These are phyloP conservation scores for Solanum peruvianum DNA, from an alignment of 257 asterid genomes.

Conservation along the genomic window DNA sequence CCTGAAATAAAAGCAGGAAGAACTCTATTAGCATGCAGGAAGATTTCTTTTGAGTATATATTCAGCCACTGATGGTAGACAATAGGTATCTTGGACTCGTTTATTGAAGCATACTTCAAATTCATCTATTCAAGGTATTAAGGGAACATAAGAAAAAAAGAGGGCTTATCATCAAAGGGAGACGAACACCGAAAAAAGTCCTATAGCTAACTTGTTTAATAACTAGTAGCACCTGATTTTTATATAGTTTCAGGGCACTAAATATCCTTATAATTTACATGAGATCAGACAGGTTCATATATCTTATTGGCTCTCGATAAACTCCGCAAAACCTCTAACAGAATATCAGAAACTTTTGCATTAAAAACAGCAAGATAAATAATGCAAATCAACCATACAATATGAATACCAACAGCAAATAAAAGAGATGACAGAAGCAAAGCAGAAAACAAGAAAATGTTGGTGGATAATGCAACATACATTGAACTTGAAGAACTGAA, in stretches of 20 bases:
- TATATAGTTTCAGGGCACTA: background rate
- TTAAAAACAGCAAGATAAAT: background rate
- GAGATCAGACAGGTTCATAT: background rate
- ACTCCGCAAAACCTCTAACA: background rate
- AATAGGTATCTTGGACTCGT: background rate
- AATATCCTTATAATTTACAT: background rate
- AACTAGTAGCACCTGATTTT: background rate
- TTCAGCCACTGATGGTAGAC: background rate
- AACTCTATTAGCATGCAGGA: background rate
- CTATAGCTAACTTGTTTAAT: background rate
- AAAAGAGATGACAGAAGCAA: background rate
- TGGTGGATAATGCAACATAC: background rate
- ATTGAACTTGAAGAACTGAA: background rate
- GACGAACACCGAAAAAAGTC: background rate
- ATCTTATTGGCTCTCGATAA: background rate
- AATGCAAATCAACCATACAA: background rate
- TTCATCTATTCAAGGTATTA: background rate
- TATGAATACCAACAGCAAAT: background rate
- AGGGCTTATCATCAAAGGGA: background rate
- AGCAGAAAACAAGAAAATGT: background rate
- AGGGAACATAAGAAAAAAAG: background rate
- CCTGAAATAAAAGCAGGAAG: conserved; percentile 26
- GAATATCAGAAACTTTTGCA: background rate
- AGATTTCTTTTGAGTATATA: background rate
- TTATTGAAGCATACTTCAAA: background rate